Evolutionary conservation across 139 green algal genomes (phyloP).

Genomic region (Tetraselmis striata): DNA sequence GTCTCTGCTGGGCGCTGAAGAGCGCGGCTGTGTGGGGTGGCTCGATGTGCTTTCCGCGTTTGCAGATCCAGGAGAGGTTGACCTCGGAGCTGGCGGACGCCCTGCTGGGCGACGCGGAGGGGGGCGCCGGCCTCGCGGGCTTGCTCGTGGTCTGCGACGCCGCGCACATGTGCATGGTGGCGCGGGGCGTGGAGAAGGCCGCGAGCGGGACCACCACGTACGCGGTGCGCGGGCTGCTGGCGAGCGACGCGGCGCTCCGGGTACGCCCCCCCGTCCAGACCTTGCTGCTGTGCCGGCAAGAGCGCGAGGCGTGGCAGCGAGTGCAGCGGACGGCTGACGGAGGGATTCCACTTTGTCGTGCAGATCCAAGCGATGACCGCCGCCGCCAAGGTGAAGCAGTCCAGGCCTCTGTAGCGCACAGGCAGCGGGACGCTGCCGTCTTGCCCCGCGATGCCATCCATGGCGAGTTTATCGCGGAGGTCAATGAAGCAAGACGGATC

Average conservation of each 20-base stretch:
- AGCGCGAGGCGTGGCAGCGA: too few relatives aligned
- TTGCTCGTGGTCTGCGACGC: conserved; percentile 79
- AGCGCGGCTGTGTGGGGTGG: too few relatives aligned
- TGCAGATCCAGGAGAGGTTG: conserved; percentile 88
- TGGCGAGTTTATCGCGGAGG: too few relatives aligned
- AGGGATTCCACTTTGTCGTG: not conserved
- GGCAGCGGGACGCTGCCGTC: too few relatives aligned
- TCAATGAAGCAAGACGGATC: too few relatives aligned
- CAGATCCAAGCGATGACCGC: not conserved
- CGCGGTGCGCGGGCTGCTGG: conserved; percentile 43
- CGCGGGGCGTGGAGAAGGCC: conserved; percentile 85
- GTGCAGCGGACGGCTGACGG: too few relatives aligned
- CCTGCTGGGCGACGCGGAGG: conserved; percentile 16
- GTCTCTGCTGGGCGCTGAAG: too few relatives aligned
- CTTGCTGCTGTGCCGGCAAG: too few relatives aligned
- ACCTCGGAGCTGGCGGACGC: conserved; percentile 75
- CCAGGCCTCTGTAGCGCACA: too few relatives aligned
- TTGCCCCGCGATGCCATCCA: too few relatives aligned
- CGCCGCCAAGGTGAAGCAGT: not conserved
- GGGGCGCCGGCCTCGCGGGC: conserved; percentile 9
- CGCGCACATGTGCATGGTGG: conserved; percentile 97
- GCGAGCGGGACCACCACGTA: conserved; percentile 62
- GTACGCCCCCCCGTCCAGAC: not conserved
- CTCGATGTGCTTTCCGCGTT: too few relatives aligned
- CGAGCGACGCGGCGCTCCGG: conserved; percentile 18